Evolutionary conservation across 306 rosid genomes (phyloP).

Genomic region (Rosa persica): DNA sequence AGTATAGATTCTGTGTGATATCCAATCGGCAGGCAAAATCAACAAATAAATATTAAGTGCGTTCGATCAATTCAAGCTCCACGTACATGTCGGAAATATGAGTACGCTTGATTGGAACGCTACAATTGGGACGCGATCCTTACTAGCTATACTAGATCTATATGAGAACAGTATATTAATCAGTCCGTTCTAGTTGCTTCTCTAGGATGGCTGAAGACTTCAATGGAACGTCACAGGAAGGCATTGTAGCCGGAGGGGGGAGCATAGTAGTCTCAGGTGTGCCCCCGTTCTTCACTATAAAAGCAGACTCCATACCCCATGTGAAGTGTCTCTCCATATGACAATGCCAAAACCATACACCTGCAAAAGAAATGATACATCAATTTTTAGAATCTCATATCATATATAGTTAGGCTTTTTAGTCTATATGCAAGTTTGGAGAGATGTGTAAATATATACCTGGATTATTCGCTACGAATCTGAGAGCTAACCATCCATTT

Average conservation of each 20-base stretch:
- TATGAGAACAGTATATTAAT: neutral
- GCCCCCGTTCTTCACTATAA: conserved; percentile 18
- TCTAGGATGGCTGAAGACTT: neutral
- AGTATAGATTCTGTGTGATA: neutral
- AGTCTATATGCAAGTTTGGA: neutral
- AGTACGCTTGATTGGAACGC: neutral
- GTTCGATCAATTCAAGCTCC: neutral
- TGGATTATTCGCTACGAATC: conserved; percentile 14
- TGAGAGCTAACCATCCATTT: conserved; percentile 18
- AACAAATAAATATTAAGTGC: neutral
- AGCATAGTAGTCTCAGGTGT: conserved; percentile 11
- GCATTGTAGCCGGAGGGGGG: conserved; percentile 13
- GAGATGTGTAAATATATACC: neutral
- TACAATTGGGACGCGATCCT: neutral
- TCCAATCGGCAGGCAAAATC: neutral
- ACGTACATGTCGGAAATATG: neutral
- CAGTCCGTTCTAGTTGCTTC: neutral
- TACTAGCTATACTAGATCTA: neutral
- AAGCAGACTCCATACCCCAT: conserved; percentile 18
- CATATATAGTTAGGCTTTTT: neutral
- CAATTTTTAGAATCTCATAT: neutral
- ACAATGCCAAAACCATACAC: conserved; percentile 26
- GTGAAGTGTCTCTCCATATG: conserved; percentile 17
- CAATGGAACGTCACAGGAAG: conserved; percentile 5
- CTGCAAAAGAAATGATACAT: neutral